Base-by-base conservation (phyloP, 192 early-diverging fungal species). In the Coemansia sp. region DNA sequence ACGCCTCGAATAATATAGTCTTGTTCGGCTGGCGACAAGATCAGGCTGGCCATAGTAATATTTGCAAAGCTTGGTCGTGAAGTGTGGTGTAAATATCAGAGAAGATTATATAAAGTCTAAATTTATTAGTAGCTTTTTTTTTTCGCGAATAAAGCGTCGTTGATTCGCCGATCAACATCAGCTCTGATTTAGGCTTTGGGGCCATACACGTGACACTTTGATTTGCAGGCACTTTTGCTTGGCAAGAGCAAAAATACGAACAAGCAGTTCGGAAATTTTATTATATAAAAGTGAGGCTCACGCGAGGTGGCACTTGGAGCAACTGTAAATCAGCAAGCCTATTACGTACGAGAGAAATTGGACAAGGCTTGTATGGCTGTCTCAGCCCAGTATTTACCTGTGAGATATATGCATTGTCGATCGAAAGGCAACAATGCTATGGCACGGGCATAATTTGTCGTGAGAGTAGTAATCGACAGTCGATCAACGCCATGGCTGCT, bases 1-100 rank as follows among this genome's bases (percentile, higher is more conserved):
- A 98, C 88, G 39, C 95, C 94, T 38, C 90, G 81, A 29, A 87
- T 82, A 36, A 99, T 97, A 75, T 89, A 99, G 71, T 92, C 92
- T 49, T 86, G 85, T 79, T 95, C 93, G 40, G 91, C 88, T 9
- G 91, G 91, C 44, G 93, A 94, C 49, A 94, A 84, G 18, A 87
- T 60, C 16, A 81, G 65, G 9, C 80, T 79, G 64, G 84, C 74
- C 87, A 89, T 89, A 33, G 16, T 8, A 5, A 38, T 18, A 18
- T 34, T 16, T 9, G 57, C 57, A 34, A 60, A 29, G 27, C 50
- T 24, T 22, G 11, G 38, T 39, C 10, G 50, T 10, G 22, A 24
- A 29, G 29, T 39, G 50, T 20, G 22, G 22, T 22, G 3, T 27
- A 31, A 31, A 29, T 57, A 57, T 9, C 27, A 31, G 11, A 31